Conservation (phyloP, 805 yeast genomes). For the Candida incommunis region DNA sequence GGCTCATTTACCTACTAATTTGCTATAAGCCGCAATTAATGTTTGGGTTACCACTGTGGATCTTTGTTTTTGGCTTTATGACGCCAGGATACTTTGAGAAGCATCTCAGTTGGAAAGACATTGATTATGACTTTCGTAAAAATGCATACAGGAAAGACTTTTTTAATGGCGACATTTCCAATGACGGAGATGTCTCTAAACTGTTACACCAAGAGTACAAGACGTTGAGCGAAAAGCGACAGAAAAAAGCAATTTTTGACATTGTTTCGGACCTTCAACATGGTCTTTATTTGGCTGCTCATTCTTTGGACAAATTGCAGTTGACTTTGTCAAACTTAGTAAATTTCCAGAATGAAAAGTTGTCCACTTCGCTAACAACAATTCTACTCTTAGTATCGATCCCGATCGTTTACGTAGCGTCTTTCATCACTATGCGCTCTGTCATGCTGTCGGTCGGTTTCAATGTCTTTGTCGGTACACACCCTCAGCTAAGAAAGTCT, state of each 20-base stretch:
- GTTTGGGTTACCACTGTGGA: neutral
- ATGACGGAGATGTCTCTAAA: neutral
- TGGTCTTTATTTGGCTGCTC: neutral
- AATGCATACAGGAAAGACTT: neutral
- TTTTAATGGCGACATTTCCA: neutral
- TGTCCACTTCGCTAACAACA: neutral
- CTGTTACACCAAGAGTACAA: neutral
- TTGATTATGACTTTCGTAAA: neutral
- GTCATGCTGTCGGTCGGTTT: neutral
- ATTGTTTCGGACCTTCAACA: neutral
- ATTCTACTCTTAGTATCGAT: neutral
- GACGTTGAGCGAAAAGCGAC: neutral
- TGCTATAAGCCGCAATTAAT: neutral
- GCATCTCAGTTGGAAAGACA: constrained; percentile 1
- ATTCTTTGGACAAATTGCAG: neutral
- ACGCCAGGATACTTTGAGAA: neutral
- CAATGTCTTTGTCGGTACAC: neutral
- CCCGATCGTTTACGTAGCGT: neutral
- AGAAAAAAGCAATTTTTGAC: neutral
- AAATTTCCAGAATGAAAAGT: neutral
- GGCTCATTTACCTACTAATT: neutral
- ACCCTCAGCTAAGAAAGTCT: neutral
- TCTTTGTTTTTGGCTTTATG: neutral
- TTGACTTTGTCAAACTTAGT: neutral
- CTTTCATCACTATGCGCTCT: neutral